These are phyloP conservation scores for Cenchrus purpureus DNA, from an alignment of 176 grass and related monocot species.

Conservation along the genomic window DNA sequence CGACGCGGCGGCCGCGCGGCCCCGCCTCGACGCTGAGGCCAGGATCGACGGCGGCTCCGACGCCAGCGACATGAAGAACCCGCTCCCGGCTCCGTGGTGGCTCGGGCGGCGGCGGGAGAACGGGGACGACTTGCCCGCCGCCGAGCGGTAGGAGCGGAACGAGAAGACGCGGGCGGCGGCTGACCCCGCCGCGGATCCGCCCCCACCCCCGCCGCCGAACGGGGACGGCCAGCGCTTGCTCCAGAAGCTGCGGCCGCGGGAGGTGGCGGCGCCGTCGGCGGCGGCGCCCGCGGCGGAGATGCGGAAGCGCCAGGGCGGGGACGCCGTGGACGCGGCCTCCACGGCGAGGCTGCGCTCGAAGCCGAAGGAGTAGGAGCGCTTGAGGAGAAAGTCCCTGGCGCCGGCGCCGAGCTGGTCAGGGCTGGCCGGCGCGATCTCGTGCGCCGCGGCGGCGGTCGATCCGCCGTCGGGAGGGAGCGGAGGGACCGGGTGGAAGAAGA, in stretches of 20 bases:
- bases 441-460: background rate
- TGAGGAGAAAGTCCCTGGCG: constrained; percentile 68
- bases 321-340: constrained; percentile 66
- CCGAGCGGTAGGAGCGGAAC: constrained; percentile 66
- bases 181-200: constrained; percentile 33
- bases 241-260: constrained; percentile 65
- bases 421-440: constrained; percentile 57
- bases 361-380: constrained; percentile 84
- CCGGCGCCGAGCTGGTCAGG: constrained; percentile 45
- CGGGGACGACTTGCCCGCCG: constrained; percentile 57
- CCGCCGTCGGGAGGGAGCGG: background rate
- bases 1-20: constrained; percentile 47
- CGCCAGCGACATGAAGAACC: constrained; percentile 64
- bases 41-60: constrained; percentile 59
- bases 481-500: constrained; percentile 63
- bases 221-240: constrained; percentile 97
- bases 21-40: constrained; percentile 21
- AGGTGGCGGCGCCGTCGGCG: constrained; percentile 12
- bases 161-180: constrained; percentile 76
- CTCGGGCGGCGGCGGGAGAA: constrained; percentile 57
- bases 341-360: constrained; percentile 69
- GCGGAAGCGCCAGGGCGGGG: constrained; percentile 72
- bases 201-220: constrained; percentile 42
- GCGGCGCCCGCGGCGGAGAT: constrained; percentile 13
- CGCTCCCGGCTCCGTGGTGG: constrained; percentile 19